These are phyloP conservation scores for Botrytis medusae DNA, from an alignment of 2,329 filamentous ascomycete genomes.

Conservation along the genomic window DNA sequence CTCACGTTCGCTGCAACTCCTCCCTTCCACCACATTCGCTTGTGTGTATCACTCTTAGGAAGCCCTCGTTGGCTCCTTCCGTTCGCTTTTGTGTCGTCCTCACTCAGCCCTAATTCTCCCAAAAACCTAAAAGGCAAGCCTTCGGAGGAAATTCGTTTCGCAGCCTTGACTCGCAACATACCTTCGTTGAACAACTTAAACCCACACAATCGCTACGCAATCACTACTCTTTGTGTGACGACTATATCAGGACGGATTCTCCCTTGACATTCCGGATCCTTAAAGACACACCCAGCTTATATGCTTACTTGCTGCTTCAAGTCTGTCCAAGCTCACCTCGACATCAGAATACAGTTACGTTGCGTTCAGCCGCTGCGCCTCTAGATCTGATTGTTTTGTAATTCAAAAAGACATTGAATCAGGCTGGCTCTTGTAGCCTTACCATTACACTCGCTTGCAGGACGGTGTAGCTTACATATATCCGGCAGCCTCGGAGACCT, in stretches of 20 bases:
- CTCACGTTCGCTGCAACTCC: constrained; percentile 25
- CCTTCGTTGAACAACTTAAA: constrained; percentile 25
- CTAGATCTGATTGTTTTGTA: constrained; percentile 28
- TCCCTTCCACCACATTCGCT: constrained; percentile 38
- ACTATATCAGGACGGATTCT: constrained; percentile 23
- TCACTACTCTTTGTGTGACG: constrained; percentile 20
- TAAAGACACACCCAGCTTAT: constrained; percentile 24
- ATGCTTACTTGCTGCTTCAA: constrained; percentile 33
- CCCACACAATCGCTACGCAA: constrained; percentile 19
- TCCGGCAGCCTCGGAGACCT: constrained; percentile 32
- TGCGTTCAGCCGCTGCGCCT: constrained; percentile 35
- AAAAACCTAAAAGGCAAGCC: constrained; percentile 31
- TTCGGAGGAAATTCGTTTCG: constrained; percentile 33
- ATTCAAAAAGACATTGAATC: constrained; percentile 23
- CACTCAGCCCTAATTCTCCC: constrained; percentile 33
- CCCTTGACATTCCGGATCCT: constrained; percentile 6
- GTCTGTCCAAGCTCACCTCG: constrained; percentile 19
- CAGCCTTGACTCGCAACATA: constrained; percentile 27
- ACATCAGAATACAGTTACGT: constrained; percentile 34
- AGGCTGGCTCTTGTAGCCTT: constrained; percentile 33
- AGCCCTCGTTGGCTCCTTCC: constrained; percentile 75
- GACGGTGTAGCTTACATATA: constrained; percentile 33
- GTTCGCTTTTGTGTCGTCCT: constrained; percentile 57
- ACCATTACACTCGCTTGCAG: constrained; percentile 35
- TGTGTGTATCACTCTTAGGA: constrained; percentile 48